These are phyloP conservation scores for Pseudotulostoma volvatum DNA, from an alignment of 495 filamentous ascomycete genomes.

Conservation along the genomic window DNA sequence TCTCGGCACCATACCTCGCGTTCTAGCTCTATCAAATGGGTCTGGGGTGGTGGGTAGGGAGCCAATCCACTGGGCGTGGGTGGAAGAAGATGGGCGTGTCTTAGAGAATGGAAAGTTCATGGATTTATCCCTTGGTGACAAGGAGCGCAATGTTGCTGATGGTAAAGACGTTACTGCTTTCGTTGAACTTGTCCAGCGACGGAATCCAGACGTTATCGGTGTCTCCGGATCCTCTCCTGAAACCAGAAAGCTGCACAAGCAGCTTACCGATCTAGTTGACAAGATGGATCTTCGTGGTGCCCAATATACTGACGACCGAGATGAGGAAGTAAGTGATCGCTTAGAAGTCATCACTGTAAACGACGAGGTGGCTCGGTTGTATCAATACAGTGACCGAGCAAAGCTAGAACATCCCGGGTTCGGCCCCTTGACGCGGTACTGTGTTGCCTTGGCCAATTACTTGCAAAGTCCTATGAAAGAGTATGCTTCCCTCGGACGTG, in stretches of 20 bases:
- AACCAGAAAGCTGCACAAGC: constrained; percentile 65
- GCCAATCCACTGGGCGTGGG: constrained; percentile 76
- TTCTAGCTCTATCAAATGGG: constrained; percentile 73
- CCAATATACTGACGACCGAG: constrained; percentile 48
- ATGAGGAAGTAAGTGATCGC: constrained; percentile 44
- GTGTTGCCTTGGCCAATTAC: constrained; percentile 74
- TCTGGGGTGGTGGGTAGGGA: constrained; percentile 52
- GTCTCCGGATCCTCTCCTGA: constrained; percentile 83
- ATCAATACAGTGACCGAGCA: constrained; percentile 79
- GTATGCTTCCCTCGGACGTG: constrained; percentile 79
- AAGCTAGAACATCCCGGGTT: constrained; percentile 64
- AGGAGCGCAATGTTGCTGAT: constrained; percentile 44
- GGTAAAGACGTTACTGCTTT: constrained; percentile 48
- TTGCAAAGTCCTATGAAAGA: constrained; percentile 89
- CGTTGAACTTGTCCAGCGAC: constrained; percentile 52
- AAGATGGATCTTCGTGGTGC: constrained; percentile 57
- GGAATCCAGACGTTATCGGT: constrained; percentile 77
- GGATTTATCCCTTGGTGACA: constrained; percentile 56
- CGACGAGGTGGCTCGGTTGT: constrained; percentile 86
- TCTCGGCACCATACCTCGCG: constrained; percentile 72
- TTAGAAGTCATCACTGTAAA: constrained; percentile 86
- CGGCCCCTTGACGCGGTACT: constrained; percentile 64
- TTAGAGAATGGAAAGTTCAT: constrained; percentile 73
- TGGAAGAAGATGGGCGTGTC: constrained; percentile 82
- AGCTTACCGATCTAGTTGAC: constrained; percentile 57